Evolutionary conservation across 2,329 filamentous ascomycete species (phyloP).

Genomic region (Botryotinia calthae): DNA sequence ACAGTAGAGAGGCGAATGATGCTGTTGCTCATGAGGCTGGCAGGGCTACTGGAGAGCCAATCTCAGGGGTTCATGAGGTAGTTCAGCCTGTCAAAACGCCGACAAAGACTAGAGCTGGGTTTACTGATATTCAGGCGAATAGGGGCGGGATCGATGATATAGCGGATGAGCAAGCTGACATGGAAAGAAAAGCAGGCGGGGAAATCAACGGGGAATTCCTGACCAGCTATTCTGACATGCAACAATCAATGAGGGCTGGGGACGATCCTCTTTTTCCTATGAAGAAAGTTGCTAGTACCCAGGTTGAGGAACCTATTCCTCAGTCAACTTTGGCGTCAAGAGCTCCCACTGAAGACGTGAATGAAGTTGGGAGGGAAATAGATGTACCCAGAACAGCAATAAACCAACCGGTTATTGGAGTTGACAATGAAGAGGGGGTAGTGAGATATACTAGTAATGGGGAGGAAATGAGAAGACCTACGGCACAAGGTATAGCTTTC

Average conservation of each 20-base stretch:
- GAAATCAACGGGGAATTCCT: conserved; percentile 43
- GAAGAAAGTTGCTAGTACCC: background rate
- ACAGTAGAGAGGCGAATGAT: conserved; percentile 22
- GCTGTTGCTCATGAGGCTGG: conserved; percentile 25
- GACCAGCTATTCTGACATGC: conserved; percentile 43
- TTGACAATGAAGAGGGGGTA: background rate
- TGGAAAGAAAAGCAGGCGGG: conserved; percentile 43
- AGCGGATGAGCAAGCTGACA: conserved; percentile 38
- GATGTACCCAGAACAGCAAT: background rate
- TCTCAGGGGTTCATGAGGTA: background rate
- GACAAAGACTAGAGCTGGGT: background rate
- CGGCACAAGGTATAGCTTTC: conserved; percentile 4
- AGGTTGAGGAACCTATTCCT: background rate
- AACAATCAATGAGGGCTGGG: conserved; percentile 42
- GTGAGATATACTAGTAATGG: background rate
- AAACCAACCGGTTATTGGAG: background rate
- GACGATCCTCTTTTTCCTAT: conserved; percentile 33
- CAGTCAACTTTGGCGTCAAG: background rate
- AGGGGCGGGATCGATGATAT: conserved; percentile 44
- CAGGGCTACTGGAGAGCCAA: background rate
- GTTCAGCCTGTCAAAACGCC: background rate
- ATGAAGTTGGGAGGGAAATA: background rate
- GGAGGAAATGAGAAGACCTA: conserved; percentile 8
- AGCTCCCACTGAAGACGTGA: background rate
- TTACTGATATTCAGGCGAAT: conserved; percentile 43